Evolutionary conservation across 768 basidiomycete genomes (phyloP).

Genomic region (Agrocybe chaxingu): DNA sequence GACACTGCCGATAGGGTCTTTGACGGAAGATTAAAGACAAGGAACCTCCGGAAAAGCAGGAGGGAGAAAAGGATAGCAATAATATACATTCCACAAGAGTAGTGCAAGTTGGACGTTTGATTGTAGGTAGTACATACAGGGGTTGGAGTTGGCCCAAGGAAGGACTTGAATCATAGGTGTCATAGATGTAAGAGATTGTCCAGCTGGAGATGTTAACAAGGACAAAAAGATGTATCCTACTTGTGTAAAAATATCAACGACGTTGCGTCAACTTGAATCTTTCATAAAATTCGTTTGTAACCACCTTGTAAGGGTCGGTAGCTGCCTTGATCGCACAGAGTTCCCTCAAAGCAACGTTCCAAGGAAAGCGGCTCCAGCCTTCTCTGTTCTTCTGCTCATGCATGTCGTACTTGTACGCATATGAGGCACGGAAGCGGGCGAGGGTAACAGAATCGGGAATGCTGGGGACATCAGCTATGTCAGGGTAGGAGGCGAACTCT

Average conservation of each 20-base stretch:
- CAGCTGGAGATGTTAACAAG: too few species aligned
- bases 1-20: too few species aligned
- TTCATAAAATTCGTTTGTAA: constrained; percentile 18
- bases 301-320: constrained; percentile 12
- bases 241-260: neutral
- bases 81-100: too few species aligned
- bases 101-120: too few species aligned
- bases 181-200: too few species aligned
- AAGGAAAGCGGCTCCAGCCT: constrained; percentile 36
- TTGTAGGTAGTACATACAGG: too few species aligned
- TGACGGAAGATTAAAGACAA: too few species aligned
- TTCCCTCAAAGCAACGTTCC: constrained; percentile 50
- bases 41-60: too few species aligned
- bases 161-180: too few species aligned
- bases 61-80: too few species aligned
- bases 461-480: constrained; percentile 22
- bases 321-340: constrained; percentile 51
- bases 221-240: too few species aligned
- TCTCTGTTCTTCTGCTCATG: constrained; percentile 11
- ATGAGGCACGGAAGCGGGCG: constrained; percentile 46
- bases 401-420: constrained; percentile 43
- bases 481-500: constrained; percentile 31
- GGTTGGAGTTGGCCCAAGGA: too few species aligned
- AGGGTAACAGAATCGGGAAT: constrained; percentile 24
- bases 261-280: constrained; percentile 8